These are phyloP conservation scores for Lentinula boryana DNA, from an alignment of 768 basidiomycete genomes.

Conservation along the genomic window DNA sequence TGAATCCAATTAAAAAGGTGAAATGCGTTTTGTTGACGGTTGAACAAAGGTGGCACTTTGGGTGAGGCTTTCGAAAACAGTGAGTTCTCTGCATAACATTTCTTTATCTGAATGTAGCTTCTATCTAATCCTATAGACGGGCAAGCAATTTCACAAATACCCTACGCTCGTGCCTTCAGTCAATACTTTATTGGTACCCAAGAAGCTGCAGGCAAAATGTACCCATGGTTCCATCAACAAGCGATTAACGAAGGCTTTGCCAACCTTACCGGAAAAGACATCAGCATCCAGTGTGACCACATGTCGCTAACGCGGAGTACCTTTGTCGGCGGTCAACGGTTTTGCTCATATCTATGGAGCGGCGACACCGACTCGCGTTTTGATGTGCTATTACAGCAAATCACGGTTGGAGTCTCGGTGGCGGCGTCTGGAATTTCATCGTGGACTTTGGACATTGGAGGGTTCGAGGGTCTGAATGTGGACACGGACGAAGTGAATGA, in stretches of 20 bases:
- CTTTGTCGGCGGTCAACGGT: constrained; percentile 28
- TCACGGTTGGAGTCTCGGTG: constrained; percentile 26
- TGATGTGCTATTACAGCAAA: constrained; percentile 27
- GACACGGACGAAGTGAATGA: constrained; percentile 19
- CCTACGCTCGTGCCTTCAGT: constrained; percentile 26
- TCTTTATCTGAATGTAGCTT: neutral
- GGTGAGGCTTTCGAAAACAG: constrained; percentile 30
- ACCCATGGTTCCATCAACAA: constrained; percentile 32
- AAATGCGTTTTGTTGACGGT: neutral
- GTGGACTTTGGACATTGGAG: constrained; percentile 32
- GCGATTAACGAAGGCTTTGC: constrained; percentile 28
- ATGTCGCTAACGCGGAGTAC: constrained; percentile 31
- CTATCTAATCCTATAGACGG: constrained; percentile 17
- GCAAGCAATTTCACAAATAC: constrained; percentile 22
- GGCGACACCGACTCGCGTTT: constrained; percentile 29
- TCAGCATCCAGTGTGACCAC: constrained; percentile 21
- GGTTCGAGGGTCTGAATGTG: constrained; percentile 25
- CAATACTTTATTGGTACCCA: constrained; percentile 31
- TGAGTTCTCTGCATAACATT: constrained; percentile 2
- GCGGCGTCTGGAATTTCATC: constrained; percentile 29
- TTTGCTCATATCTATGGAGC: constrained; percentile 32
- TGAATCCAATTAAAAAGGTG: neutral
- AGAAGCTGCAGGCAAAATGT: constrained; percentile 29
- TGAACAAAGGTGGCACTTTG: constrained; percentile 22
- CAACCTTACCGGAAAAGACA: constrained; percentile 22